Percentiles rank a stretch among this genome's conserved stretches.
These are phyloP conservation scores for Candida ipomoeae DNA, from an alignment of 805 yeast species.

Conservation along the genomic window DNA sequence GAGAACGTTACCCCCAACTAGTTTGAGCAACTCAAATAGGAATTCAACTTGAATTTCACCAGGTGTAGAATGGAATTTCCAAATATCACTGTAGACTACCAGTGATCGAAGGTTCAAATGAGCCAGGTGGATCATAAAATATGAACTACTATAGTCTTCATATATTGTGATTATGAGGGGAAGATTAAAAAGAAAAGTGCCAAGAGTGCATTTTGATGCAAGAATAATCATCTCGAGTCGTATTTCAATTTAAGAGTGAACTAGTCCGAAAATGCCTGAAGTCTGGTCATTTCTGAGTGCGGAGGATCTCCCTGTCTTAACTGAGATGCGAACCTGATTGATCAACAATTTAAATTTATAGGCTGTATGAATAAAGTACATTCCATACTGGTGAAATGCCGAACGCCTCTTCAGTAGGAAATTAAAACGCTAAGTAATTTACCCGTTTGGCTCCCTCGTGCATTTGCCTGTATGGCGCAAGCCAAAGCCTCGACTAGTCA, in stretches of 20 bases:
- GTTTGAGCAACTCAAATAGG: neutral
- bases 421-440: too few relatives aligned
- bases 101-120: too few relatives aligned
- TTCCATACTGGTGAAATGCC: too few relatives aligned
- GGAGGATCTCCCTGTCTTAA: neutral
- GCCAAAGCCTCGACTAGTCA: neutral
- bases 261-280: neutral
- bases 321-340: neutral
- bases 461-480: neutral
- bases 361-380: too few relatives aligned
- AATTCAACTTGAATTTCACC: neutral
- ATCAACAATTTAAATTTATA: neutral
- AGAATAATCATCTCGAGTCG: neutral
- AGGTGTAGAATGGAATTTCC: neutral
- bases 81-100: neutral
- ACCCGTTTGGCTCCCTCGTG: neutral
- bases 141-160: too few relatives aligned
- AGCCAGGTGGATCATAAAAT: too few relatives aligned
- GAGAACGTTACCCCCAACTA: constrained; percentile 10
- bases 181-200: neutral
- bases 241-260: neutral
- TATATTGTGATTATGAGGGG: too few relatives aligned
- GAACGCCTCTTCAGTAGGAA: too few relatives aligned
- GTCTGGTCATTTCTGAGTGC: too few relatives aligned
- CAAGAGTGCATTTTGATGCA: neutral